Conservation (phyloP, 148 eudicot species). For the Salicornia ramosissima region DNA sequence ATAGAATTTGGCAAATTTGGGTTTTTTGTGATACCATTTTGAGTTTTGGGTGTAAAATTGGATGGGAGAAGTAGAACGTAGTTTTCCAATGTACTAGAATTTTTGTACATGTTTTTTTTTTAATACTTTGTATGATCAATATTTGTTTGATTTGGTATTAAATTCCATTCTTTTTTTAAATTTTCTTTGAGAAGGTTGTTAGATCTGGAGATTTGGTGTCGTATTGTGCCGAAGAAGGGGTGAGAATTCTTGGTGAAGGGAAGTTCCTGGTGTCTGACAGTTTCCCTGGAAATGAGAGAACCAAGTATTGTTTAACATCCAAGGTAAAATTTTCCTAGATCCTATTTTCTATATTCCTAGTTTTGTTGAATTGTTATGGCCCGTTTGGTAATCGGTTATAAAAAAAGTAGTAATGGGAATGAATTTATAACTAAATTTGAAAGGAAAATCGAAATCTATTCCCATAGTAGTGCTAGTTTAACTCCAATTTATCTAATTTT, state of each 20-base stretch:
- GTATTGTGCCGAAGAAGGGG: slow-evolving; percentile 97
- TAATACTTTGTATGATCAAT: slow-evolving; percentile 2
- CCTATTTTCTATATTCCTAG: not conserved
- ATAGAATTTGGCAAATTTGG: not conserved
- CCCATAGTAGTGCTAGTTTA: too few relatives aligned
- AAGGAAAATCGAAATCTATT: too few relatives aligned
- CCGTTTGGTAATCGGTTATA: not conserved
- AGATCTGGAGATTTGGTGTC: slow-evolving; percentile 97
- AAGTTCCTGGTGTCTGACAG: slow-evolving; percentile 91
- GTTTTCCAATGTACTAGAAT: not conserved
- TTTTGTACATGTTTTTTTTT: not conserved
- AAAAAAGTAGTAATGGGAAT: not conserved
- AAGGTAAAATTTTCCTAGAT: slow-evolving; percentile 42
- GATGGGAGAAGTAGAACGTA: not conserved
- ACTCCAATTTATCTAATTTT: too few relatives aligned
- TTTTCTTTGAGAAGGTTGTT: slow-evolving; percentile 52
- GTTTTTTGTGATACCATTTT: not conserved
- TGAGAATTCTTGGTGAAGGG: slow-evolving; percentile 90
- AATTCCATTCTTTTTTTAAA: not conserved
- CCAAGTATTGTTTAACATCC: slow-evolving; percentile 94
- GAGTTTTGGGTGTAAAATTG: not conserved
- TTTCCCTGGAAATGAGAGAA: slow-evolving; percentile 99
- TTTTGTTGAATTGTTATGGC: not conserved
- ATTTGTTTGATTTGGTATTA: slow-evolving; percentile 11
- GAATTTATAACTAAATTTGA: too few relatives aligned